Base-by-base conservation (phyloP, 805 yeast genomes). In the Barnettozyma salicaria region DNA sequence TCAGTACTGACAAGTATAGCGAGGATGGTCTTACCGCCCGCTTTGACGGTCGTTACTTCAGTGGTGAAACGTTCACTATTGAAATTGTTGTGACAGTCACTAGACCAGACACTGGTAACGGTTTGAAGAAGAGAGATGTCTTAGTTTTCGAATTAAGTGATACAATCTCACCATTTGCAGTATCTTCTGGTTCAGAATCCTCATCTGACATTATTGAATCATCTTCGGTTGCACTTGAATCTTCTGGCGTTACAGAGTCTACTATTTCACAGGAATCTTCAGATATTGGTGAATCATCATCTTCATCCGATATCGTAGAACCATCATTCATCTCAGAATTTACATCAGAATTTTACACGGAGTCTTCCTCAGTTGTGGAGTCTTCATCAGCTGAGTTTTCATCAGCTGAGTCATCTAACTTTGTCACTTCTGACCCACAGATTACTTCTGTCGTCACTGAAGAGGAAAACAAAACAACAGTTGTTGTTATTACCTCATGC, bases 31-130 rank as follows among this genome's bases (percentile, higher is more conserved):
- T 37, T 12, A 16, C n/a, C 19, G 36, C 32, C 5, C 18, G 17
- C 33, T 37, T 38, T 28, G 37, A 38, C 20, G 38, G 34, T 34
- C 30, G 34, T 23, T 24, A 19, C 10, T 10, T 30, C 22, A 17
- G 19, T 25, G 41, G 34, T 16, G 27, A 22, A n/a, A 20, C 37
- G 7, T 33, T 33, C 18, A 34, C 38, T 14, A 30, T 34, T 16
- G 25, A 29, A 18, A 27, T 38, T 12, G 34, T n/a, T 12, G 21
- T 33, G 16, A 24, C 24, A n/a, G n/a, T 38, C 10, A 32, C 37
- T 4, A 34, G 37, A 22, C 31, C 34, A 10, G 38, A 29, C 21
- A 11, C 6, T 3, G 19, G 14, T 6, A 10, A 10, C 12, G 30
- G 39, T 30, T 23, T 30, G 12, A 20, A n/a, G 13, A 30, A 30